phyloP scores from a whole-genome alignment of 75 land plant genomes.

The Larix kaempferi region DNA sequence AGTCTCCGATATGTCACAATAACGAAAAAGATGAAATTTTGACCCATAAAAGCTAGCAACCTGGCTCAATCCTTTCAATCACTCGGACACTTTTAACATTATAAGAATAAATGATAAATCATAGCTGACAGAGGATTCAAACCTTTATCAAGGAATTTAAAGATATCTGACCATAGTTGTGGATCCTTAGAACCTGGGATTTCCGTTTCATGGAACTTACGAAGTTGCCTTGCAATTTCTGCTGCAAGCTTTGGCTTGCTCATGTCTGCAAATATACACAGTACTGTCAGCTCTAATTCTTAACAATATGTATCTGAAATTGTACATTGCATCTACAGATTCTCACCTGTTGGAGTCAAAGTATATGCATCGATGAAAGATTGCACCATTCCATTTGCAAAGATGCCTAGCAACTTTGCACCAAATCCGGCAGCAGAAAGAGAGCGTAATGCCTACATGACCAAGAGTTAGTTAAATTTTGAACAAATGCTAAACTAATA shows the following conservation, averaged over 20 bases:
- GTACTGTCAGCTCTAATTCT: neutral
- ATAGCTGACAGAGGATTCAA: neutral
- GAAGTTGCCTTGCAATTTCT: slow-evolving; percentile 81
- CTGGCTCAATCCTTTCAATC: neutral
- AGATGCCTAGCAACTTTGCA: slow-evolving; percentile 83
- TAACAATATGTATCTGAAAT: neutral
- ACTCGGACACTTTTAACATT: neutral
- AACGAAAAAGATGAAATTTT: neutral
- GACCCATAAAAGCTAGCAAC: neutral
- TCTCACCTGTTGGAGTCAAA: slow-evolving; percentile 63
- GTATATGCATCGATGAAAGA: slow-evolving; percentile 88
- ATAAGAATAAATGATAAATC: too few species aligned
- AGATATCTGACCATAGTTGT: slow-evolving; percentile 85
- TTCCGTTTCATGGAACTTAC: slow-evolving; percentile 70
- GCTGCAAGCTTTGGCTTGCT: slow-evolving; percentile 63
- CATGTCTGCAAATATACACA: slow-evolving; percentile 61
- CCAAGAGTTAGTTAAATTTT: slow-evolving; percentile 13
- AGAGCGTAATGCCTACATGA: slow-evolving; percentile 55
- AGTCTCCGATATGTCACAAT: neutral
- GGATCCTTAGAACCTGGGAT: slow-evolving; percentile 94
- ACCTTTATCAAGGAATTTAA: slow-evolving; percentile 83
- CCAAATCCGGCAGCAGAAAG: slow-evolving; percentile 98
- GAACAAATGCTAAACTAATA: neutral
- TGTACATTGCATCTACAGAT: neutral
- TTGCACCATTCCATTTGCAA: slow-evolving; percentile 98